Percentiles rank a stretch among this genome's conserved stretches.
Evolutionary conservation across 768 basidiomycete genomes (phyloP).

Genomic region (Xanthoconium purpureum): DNA sequence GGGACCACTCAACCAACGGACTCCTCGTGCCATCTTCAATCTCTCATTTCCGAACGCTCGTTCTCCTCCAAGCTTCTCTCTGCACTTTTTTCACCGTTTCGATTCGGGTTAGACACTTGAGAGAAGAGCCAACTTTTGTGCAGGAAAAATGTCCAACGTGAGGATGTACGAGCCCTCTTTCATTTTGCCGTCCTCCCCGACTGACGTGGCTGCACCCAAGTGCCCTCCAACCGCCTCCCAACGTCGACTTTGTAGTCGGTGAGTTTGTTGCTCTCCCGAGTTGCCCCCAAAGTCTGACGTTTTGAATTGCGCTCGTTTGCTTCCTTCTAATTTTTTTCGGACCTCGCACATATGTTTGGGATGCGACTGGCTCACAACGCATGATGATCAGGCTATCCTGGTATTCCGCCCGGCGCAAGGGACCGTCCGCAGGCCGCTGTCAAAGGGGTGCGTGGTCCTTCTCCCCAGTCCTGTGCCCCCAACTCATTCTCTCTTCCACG

Average conservation of each 20-base stretch:
- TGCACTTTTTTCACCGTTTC: not conserved
- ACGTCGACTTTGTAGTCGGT: slow-evolving; percentile 88
- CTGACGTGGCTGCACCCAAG: slow-evolving; percentile 37
- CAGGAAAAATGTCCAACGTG: slow-evolving; percentile 39
- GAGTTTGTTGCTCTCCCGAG: slow-evolving; percentile 17
- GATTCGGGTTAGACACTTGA: not conserved
- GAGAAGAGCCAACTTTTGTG: not conserved
- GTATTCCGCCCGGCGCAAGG: slow-evolving; percentile 74
- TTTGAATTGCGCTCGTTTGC: not conserved
- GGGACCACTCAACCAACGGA: not conserved
- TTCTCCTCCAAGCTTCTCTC: not conserved
- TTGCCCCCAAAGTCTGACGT: not conserved
- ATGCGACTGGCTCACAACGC: not conserved
- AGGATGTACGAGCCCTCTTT: slow-evolving; percentile 38
- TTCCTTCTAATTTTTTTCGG: not conserved
- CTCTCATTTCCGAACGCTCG: not conserved
- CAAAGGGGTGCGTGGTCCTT: slow-evolving; percentile 65
- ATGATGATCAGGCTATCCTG: slow-evolving; percentile 66
- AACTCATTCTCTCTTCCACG: not conserved
- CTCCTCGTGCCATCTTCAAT: slow-evolving; percentile 2
- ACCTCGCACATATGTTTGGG: not conserved
- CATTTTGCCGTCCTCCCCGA: not conserved
- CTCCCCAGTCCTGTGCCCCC: not conserved
- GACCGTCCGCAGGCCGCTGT: slow-evolving; percentile 82
- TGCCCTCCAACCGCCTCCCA: slow-evolving; percentile 81